These are phyloP conservation scores for Colletotrichum lupini DNA, from an alignment of 2,329 filamentous ascomycete species.

Conservation along the genomic window DNA sequence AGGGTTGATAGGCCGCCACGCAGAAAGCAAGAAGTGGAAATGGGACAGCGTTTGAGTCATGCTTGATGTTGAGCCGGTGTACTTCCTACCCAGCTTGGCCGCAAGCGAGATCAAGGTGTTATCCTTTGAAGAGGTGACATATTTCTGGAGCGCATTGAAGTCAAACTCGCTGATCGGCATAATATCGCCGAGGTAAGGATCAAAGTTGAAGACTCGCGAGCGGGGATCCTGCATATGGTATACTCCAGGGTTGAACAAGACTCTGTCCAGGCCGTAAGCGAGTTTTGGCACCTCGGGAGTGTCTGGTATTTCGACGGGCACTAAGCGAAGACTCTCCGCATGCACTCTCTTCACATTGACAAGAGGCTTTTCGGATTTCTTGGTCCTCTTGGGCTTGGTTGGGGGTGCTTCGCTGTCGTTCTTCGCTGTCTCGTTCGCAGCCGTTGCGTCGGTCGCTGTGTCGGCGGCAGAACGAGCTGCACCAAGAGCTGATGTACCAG, in stretches of 20 bases:
- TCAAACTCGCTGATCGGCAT: conserved; percentile 96
- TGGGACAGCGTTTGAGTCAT: conserved; percentile 91
- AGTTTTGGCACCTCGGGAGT: conserved; percentile 66
- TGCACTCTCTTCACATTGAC: conserved; percentile 8
- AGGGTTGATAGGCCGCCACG: conserved; percentile 80
- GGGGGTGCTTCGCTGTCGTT: not conserved
- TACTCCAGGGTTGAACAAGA: conserved; percentile 95
- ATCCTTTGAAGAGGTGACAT: conserved; percentile 93
- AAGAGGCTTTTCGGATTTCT: not conserved
- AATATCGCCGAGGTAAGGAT: conserved; percentile 91
- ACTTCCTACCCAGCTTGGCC: conserved; percentile 75
- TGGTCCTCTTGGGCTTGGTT: not conserved
- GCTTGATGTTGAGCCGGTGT: conserved; percentile 95
- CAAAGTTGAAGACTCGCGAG: conserved; percentile 93
- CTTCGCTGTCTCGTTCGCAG: not conserved
- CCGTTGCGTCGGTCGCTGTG: not conserved
- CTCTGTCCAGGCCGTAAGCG: conserved; percentile 82
- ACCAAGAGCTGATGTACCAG: not conserved
- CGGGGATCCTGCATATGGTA: conserved; percentile 91
- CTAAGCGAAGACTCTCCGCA: conserved; percentile 39
- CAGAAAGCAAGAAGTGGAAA: conserved; percentile 91
- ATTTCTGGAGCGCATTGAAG: conserved; percentile 85
- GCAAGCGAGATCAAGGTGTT: conserved; percentile 76
- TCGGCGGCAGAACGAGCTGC: not conserved
- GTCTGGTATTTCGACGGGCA: conserved; percentile 46